These are phyloP conservation scores for Colletotrichum truncatum DNA, from an alignment of 2,329 filamentous ascomycete genomes.

Conservation along the genomic window DNA sequence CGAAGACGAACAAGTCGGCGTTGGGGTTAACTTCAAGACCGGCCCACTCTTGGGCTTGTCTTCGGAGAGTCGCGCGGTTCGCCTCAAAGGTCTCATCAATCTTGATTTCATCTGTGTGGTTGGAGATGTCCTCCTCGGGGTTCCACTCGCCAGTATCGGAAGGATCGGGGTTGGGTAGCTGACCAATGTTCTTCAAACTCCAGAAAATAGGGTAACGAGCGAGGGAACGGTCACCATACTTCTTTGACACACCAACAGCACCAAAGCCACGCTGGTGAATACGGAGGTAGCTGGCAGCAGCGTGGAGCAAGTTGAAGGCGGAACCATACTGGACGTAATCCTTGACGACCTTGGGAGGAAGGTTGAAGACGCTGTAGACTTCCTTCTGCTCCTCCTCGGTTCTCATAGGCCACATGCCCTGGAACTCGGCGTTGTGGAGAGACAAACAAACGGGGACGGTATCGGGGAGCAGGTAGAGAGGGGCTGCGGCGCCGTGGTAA, in stretches of 20 bases:
- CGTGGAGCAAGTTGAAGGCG: conserved; percentile 74
- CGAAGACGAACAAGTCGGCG: conserved; percentile 74
- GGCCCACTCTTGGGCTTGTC: conserved; percentile 74
- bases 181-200: conserved; percentile 70
- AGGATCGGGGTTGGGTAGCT: conserved; percentile 72
- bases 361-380: conserved; percentile 72
- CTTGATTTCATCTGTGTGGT: conserved; percentile 54
- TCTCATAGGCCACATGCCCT: conserved; percentile 75
- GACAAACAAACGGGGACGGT: conserved; percentile 71
- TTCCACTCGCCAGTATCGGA: conserved; percentile 71
- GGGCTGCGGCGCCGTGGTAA: conserved; percentile 71
- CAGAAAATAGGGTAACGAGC: conserved; percentile 76
- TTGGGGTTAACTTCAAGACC: conserved; percentile 68
- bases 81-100: conserved; percentile 66
- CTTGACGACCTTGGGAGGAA: conserved; percentile 63
- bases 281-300: conserved; percentile 72
- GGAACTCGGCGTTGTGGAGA: conserved; percentile 76
- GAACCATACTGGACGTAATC: conserved; percentile 75
- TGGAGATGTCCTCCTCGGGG: conserved; percentile 52
- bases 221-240: conserved; percentile 73
- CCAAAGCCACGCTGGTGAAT: conserved; percentile 75
- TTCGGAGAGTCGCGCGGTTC: conserved; percentile 60
- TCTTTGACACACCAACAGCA: conserved; percentile 73
- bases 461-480: conserved; percentile 70
- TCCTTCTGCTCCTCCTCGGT: conserved; percentile 68